Conservation (phyloP, 2,329 filamentous ascomycete genomes). For the Pseudocercospora fuligena region DNA sequence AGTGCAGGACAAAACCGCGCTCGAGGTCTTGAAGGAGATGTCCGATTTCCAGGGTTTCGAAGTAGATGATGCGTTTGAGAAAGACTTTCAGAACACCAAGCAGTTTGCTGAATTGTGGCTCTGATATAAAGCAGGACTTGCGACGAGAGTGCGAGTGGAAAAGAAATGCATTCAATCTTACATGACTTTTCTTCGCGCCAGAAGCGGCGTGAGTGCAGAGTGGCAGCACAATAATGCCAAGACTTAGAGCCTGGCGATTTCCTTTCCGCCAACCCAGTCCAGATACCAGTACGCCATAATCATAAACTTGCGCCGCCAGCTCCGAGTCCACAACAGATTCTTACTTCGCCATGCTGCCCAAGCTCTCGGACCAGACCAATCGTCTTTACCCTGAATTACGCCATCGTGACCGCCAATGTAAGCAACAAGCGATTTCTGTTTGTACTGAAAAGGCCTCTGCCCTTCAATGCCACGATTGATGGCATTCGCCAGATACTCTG, state of each 20-base stretch:
- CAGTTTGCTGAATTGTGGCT: background rate
- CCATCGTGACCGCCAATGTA: conserved; percentile 51
- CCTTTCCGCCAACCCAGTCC: conserved; percentile 35
- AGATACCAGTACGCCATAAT: conserved; percentile 37
- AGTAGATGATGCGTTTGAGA: background rate
- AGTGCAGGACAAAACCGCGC: background rate
- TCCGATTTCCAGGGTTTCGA: background rate
- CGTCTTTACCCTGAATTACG: conserved; percentile 45
- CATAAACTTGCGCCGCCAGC: conserved; percentile 39
- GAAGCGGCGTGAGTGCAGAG: background rate
- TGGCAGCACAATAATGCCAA: background rate
- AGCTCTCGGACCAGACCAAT: conserved; percentile 49
- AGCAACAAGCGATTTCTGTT: conserved; percentile 45
- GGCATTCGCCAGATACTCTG: conserved; percentile 40
- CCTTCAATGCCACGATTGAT: conserved; percentile 33
- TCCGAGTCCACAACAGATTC: conserved; percentile 39
- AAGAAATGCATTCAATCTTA: background rate
- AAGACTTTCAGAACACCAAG: background rate
- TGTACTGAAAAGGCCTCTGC: conserved; percentile 43
- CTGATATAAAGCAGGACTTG: background rate
- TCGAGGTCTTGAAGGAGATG: background rate
- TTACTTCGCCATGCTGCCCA: conserved; percentile 53
- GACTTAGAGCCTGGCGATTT: conserved; percentile 36
- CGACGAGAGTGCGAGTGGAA: too few relatives aligned
- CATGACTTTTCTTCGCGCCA: background rate